Base-by-base conservation (phyloP, 2,329 filamentous ascomycete species). In the Ilyonectria robusta region DNA sequence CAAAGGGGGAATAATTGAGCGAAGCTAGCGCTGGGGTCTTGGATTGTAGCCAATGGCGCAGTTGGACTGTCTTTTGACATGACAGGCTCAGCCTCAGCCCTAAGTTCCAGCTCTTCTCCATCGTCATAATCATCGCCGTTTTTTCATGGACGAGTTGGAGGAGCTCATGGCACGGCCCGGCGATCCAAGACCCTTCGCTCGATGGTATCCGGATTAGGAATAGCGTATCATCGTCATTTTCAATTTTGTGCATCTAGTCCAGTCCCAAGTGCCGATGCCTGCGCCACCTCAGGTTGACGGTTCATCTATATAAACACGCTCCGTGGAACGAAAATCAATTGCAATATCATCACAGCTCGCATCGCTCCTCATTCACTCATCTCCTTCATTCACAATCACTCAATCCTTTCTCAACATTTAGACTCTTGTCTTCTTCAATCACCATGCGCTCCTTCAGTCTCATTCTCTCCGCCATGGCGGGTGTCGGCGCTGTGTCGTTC, bases 401-500 rank as follows among this genome's bases (percentile, higher is more conserved):
- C 60, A 33, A 11, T 33, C n/a, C 19, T 11, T 51, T 35, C 29
- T 5, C 26, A 13, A 10, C 17, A 17, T 19, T 11, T 21, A 15
- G 19, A 42, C 15, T 50, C 23, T 9, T n/a, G n/a, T 10, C 11
- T 19, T 42, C 23, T 23, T 47, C 44, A 33, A 21, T 59, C 37
- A 65, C 6, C 5, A 78, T 77, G 77, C 68, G 66, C 11, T 46
- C 73, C 19, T 50, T 59, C 2, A 6, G 17, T 21, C 10, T 62
- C 9, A 29, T 75, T n/a, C 33, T 71, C 1, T 21, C 71, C 1
- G 48, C 73, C 0, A 33, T 75, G 0, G 31, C 76, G 4, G 61
- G 66, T 10, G 40, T 70, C 0, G 70, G 70, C 17, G 78, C 78
- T 6, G 21, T 78, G 6, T 56, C 78, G 6, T 64, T 81, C 0